Evolutionary conservation across 768 basidiomycete genomes (phyloP), one percentile per base, ranked within the genome.

Genomic region (Pulveroboletus sp.): DNA sequence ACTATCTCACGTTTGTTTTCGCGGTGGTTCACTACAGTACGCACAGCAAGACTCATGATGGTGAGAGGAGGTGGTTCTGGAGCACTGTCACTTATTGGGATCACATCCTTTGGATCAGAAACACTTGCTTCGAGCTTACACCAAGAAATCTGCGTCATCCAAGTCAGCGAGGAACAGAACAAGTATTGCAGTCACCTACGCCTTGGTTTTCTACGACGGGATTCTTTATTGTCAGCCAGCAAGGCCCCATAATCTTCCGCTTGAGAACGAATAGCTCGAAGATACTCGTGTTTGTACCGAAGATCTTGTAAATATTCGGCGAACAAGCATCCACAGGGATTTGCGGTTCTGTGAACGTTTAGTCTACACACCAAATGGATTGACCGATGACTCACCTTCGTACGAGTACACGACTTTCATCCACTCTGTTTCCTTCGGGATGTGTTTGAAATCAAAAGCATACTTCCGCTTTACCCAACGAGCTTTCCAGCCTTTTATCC

Each of bases 201-300:
- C 88, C 89, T 68, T 89, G 86, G 58, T 83, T 71, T 43, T 88
- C 89, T 15, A 94, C 71, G 21, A 76, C 69, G 1, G 87, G 85
- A 40, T 85, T 78, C 69, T 86, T 86, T 54, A 99, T 79, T 49
- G 85, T 78, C 39, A 99, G 73, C 96, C 96, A 99, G 64, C 96
- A 98, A 0, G 96, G 94, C 0, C 96, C 96, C 93, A 97, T 97
- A 50, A 98, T 96, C 71, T 94, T 96, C 30, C 93, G 83, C 68
- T 98, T 98, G 40, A 98, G 59, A 2, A 93, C 94, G 17, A 99
- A 79, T 9, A 92, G 73, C 65, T 98, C 96, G 58, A 99, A 99
- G 0, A 95, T 87, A 46, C 74, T 90, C 6, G 93, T 95, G 57
- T 83, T 93, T 3, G 94, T 88, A 11, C 96, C 96, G 57, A 98